Percentiles rank a stretch among this genome's conserved stretches.
Conservation (phyloP, 495 filamentous ascomycete genomes). For the Daldinia childiae region DNA sequence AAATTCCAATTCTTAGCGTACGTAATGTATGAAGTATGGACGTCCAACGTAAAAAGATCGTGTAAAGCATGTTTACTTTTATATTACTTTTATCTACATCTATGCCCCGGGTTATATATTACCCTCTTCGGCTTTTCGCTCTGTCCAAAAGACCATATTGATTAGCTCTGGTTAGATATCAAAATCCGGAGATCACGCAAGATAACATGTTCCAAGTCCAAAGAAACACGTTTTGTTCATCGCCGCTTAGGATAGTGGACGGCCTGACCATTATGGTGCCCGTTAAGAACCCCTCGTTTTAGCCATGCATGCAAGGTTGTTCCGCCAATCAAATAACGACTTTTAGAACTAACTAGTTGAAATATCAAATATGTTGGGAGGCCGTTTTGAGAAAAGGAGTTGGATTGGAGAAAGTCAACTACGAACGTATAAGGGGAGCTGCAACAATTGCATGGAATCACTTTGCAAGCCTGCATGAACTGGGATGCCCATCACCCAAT, state of each 20-base stretch:
- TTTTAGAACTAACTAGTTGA: not conserved
- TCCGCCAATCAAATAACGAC: conserved; percentile 25
- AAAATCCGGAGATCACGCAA: conserved; percentile 11
- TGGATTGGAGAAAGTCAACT: conserved; percentile 7
- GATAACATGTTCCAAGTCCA: conserved; percentile 2
- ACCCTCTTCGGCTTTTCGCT: not conserved
- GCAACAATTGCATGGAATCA: conserved; percentile 11
- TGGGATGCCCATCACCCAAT: conserved; percentile 15
- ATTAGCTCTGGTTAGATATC: not conserved
- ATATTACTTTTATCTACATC: too few species aligned
- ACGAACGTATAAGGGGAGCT: conserved; percentile 4
- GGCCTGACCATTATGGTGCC: not conserved
- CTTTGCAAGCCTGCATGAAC: conserved; percentile 19
- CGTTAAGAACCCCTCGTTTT: conserved; percentile 26
- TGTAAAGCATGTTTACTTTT: too few species aligned
- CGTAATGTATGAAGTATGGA: too few species aligned
- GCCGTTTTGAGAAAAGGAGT: conserved; percentile 12
- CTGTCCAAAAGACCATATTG: conserved; percentile 3
- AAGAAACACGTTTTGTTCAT: conserved; percentile 17
- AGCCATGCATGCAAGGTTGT: conserved; percentile 23
- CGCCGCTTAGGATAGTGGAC: conserved; percentile 1
- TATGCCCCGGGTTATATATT: not conserved
- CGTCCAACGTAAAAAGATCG: too few species aligned
- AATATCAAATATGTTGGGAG: conserved; percentile 19
- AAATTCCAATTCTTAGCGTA: too few species aligned